Percentiles rank a stretch among this genome's conserved stretches.
Conservation (phyloP, 192 early-diverging fungal species). For the Neocallimastix lanati region DNA sequence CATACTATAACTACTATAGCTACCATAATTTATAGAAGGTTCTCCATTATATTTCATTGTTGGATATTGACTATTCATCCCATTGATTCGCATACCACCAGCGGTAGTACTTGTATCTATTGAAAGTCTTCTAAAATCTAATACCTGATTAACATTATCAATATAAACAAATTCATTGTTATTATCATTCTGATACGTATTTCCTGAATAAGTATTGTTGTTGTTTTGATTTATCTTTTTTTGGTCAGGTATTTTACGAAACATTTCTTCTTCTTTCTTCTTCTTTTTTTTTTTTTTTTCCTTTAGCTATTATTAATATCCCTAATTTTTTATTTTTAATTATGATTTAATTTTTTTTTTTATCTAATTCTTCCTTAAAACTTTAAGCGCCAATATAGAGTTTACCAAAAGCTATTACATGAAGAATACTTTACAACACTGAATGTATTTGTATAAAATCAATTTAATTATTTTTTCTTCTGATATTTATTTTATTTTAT, state of each 20-base stretch:
- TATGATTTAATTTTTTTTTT: no score
- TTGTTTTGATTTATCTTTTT: not conserved
- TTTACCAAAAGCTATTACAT: no score
- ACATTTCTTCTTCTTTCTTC: not conserved
- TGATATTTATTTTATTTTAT: no score
- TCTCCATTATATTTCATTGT: not conserved
- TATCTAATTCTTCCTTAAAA: no score
- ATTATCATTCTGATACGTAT: not conserved
- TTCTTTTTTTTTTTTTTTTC: no score
- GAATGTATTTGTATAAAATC: no score
- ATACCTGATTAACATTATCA: not conserved
- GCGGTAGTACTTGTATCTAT: not conserved
- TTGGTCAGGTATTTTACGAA: not conserved
- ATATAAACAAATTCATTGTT: not conserved
- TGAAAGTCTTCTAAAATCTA: not conserved
- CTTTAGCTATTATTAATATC: no score
- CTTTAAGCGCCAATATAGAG: no score
- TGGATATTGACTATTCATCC: not conserved
- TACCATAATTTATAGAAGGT: not conserved
- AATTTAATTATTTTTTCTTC: no score
- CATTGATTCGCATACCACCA: not conserved
- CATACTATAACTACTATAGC: not conserved
- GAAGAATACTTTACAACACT: no score
- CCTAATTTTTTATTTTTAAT: no score
- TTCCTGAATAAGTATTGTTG: not conserved